A percentile compares a stretch with the other conserved stretches of the same genome.
Conservation (phyloP, 192 early-diverging fungal species). For the Ramicandelaber brevisporus region DNA sequence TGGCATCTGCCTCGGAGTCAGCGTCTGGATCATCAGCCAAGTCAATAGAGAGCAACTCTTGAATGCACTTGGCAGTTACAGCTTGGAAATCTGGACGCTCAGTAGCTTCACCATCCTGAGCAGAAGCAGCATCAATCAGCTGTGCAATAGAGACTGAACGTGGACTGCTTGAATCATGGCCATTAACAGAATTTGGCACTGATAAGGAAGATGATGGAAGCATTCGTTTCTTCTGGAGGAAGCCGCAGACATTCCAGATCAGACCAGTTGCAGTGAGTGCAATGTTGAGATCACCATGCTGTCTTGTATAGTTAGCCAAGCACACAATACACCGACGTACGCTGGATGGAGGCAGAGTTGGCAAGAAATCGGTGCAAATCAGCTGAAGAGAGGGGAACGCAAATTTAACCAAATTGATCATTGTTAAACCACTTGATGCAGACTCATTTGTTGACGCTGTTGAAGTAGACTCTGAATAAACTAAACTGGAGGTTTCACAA, state of each 20-base stretch:
- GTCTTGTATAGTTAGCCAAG: constrained; percentile 50
- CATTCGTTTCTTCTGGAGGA: constrained; percentile 39
- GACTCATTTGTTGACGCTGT: constrained; percentile 7
- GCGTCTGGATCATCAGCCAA: constrained; percentile 2
- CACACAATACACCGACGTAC: constrained; percentile 61
- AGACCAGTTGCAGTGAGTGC: constrained; percentile 75
- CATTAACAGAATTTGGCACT: background rate
- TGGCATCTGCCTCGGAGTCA: background rate
- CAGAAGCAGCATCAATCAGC: too few relatives aligned
- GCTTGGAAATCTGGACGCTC: background rate
- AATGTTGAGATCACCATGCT: constrained; percentile 82
- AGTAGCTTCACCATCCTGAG: background rate
- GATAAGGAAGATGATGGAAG: background rate
- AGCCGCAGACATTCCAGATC: constrained; percentile 81
- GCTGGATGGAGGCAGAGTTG: constrained; percentile 41
- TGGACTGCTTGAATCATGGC: background rate
- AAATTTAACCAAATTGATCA: constrained; percentile 26
- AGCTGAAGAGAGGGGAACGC: constrained; percentile 85
- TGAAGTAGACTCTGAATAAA: constrained; percentile 1
- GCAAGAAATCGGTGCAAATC: constrained; percentile 84
- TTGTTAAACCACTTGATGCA: background rate
- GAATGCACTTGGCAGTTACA: background rate
- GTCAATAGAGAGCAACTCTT: constrained; percentile 2
- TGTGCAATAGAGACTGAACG: background rate
- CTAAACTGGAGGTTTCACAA: background rate